Percentiles rank a stretch among this genome's conserved stretches.
Conservation (phyloP, 306 rosid species). For the Fagus sylvatica region DNA sequence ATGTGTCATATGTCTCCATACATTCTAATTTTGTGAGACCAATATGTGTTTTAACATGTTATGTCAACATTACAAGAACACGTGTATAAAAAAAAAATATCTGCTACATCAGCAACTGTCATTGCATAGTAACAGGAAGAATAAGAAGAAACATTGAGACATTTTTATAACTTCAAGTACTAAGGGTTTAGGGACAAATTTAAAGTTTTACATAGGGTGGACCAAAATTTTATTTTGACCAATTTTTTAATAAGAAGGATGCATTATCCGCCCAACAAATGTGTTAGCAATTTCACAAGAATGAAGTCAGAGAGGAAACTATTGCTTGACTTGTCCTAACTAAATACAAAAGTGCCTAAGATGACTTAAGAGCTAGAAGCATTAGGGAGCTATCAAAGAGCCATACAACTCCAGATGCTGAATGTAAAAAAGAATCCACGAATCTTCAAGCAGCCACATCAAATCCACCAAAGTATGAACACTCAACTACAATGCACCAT, state of each 20-base stretch:
- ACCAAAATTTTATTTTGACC: too few relatives aligned
- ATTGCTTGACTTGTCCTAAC: background rate
- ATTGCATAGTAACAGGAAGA: too few relatives aligned
- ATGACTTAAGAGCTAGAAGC: background rate
- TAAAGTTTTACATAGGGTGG: too few relatives aligned
- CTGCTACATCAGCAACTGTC: too few relatives aligned
- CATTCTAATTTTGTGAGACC: too few relatives aligned
- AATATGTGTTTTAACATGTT: too few relatives aligned
- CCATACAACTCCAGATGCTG: background rate
- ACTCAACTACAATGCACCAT: background rate
- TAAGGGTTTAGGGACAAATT: too few relatives aligned
- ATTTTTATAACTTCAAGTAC: too few relatives aligned
- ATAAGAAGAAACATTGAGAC: too few relatives aligned
- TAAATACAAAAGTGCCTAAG: constrained; percentile 2
- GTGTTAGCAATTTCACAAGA: background rate
- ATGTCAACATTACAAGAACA: too few relatives aligned
- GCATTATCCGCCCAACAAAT: background rate
- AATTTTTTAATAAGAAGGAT: background rate
- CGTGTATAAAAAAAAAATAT: too few relatives aligned
- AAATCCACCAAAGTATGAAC: background rate
- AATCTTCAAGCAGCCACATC: background rate
- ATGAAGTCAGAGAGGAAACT: constrained; percentile 3
- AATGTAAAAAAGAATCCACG: background rate
- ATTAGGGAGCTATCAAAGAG: background rate
- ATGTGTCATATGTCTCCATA: too few relatives aligned